These are phyloP conservation scores for Neolentinus lepideus DNA, from an alignment of 1,284 basidiomycete species.

Conservation along the genomic window DNA sequence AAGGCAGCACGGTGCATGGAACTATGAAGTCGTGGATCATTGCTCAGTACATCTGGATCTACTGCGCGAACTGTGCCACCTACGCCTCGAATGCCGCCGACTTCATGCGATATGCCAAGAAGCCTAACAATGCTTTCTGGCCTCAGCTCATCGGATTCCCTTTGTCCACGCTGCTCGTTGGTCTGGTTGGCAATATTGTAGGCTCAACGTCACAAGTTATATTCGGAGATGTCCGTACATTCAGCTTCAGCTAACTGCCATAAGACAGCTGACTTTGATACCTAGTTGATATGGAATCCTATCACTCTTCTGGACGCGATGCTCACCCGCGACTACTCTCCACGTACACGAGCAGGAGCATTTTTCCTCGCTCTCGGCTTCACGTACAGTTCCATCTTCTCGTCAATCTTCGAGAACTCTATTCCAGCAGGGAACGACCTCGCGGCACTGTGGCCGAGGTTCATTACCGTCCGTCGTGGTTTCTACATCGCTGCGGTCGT, in stretches of 20 bases:
- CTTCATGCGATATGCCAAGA: constrained; percentile 18
- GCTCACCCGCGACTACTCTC: background rate
- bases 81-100: constrained; percentile 20
- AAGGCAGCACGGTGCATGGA: constrained; percentile 4
- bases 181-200: constrained; percentile 18
- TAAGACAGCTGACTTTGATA: background rate
- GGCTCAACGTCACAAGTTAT: constrained; percentile 11
- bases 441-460: background rate
- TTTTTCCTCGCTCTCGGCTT: background rate
- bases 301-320: background rate
- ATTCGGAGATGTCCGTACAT: background rate
- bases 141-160: constrained; percentile 17
- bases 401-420: background rate
- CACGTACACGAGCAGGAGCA: background rate
- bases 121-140: constrained; percentile 15
- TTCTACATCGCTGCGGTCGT: background rate
- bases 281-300: background rate
- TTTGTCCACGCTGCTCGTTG: constrained; percentile 16
- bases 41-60: constrained; percentile 18
- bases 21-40: constrained; percentile 11
- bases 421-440: background rate
- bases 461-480: background rate
- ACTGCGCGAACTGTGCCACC: constrained; percentile 16
- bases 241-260: background rate
- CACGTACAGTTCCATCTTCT: background rate